A percentile compares a stretch with the other conserved stretches of the same genome.
Evolutionary conservation across 1,284 basidiomycete genomes (phyloP).

Genomic region (Trametes hirsuta): DNA sequence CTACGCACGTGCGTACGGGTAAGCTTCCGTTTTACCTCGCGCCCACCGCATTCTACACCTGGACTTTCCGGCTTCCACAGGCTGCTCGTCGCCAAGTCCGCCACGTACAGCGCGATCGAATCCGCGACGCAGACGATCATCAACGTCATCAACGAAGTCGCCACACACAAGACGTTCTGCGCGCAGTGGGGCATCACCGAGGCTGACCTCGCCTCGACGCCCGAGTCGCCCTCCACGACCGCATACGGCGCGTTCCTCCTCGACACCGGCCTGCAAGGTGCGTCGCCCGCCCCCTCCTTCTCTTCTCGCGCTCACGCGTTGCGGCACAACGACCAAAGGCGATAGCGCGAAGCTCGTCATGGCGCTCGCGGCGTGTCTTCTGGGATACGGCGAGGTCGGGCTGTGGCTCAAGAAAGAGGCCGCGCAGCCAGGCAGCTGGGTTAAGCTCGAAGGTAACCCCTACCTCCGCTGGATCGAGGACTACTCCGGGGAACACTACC

Average conservation of each 20-base stretch:
- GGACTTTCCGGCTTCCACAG: conserved; percentile 38
- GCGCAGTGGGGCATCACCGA: conserved; percentile 66
- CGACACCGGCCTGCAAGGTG: conserved; percentile 74
- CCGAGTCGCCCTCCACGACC: conserved; percentile 72
- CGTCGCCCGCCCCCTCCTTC: conserved; percentile 5
- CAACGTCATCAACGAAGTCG: conserved; percentile 69
- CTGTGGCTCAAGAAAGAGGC: conserved; percentile 73
- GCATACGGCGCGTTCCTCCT: conserved; percentile 89
- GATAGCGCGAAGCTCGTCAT: conserved; percentile 78
- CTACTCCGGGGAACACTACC: conserved; percentile 75
- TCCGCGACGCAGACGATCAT: conserved; percentile 70
- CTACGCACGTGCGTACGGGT: conserved; percentile 78
- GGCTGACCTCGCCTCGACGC: conserved; percentile 61
- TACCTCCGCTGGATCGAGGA: conserved; percentile 86
- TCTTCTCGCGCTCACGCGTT: background rate
- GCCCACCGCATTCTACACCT: background rate
- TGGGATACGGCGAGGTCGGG: conserved; percentile 96
- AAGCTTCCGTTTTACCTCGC: conserved; percentile 22
- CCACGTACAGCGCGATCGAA: conserved; percentile 65
- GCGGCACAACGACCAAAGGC: conserved; percentile 42
- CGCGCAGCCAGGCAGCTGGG: conserved; percentile 50
- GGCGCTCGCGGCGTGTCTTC: conserved; percentile 83
- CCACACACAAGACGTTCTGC: conserved; percentile 78
- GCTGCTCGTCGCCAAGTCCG: conserved; percentile 79
- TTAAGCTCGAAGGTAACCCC: conserved; percentile 66